Base-by-base conservation (phyloP, 2,329 filamentous ascomycete genomes). In the Verruconis gallopava region DNA sequence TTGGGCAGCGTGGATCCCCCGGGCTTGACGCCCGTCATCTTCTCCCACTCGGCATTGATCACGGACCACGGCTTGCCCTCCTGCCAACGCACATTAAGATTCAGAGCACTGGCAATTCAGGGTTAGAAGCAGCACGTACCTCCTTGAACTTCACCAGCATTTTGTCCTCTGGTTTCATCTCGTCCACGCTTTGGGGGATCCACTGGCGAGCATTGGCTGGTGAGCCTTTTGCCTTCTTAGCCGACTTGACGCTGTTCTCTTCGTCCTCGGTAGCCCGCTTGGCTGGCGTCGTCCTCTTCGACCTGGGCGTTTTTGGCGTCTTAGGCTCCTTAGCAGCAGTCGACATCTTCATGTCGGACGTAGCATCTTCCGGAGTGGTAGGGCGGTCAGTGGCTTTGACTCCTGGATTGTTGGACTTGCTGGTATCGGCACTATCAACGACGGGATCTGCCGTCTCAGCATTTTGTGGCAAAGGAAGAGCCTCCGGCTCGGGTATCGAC, bases 1-100 rank as follows among this genome's bases (percentile, higher is more conserved):
- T 48, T 48, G 4, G 46, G 44, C 1, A 51, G 45, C 4, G 49
- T 50, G 1, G 48, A 50, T 38, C 47, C 48, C 19, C 38, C 47
- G 4, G 40, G 37, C 37, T 6, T 40, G 4, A 44, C 30, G 18
- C 49, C 49, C 5, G 46, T 51, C 17, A 37, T 21, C 5, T 13
- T 15, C 15, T 40, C 19, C 46, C 47, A 51, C 5, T 37, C 44
- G 4, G 21, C 37, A 40, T 37, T 33, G 25, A 51, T 47, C n/a
- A 45, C 42, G 28, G 36, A 36, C 46, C 46, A 51, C 4, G 38
- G 15, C 32, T 49, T 45, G 44, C 47, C 48, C 3, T 30, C n/a
- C 30, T 36, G 6, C 20, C n/a, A 5, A 5, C 4, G 19, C 15
- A 3, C 17, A 5, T 33, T 20, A 42, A 18, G 14, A 6, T 3